Conservation (phyloP, 306 rosid genomes). For the Biancaea sappan region DNA sequence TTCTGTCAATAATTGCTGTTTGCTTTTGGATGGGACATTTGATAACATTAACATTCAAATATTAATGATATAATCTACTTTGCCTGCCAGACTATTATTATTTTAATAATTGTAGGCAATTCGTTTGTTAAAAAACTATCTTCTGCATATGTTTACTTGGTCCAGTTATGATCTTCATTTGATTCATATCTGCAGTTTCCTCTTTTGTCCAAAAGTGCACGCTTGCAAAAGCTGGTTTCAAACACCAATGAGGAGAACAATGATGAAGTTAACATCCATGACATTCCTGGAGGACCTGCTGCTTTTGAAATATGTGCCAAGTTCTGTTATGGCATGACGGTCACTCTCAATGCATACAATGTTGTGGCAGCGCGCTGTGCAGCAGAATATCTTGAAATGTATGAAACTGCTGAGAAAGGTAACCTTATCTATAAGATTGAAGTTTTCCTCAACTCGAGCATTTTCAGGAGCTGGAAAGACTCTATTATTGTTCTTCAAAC, state of each 20-base stretch:
- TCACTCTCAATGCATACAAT: slow-evolving; percentile 92
- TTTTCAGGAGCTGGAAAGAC: slow-evolving; percentile 96
- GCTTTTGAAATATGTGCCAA: slow-evolving; percentile 95
- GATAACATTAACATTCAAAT: not conserved
- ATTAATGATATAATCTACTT: not conserved
- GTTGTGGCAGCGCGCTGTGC: slow-evolving; percentile 92
- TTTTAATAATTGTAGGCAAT: not conserved
- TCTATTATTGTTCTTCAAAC: slow-evolving; percentile 91
- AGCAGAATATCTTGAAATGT: slow-evolving; percentile 93
- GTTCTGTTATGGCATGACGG: slow-evolving; percentile 91
- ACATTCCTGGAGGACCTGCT: slow-evolving; percentile 93
- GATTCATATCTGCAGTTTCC: slow-evolving; percentile 68
- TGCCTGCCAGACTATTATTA: not conserved
- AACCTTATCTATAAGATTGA: slow-evolving; percentile 93
- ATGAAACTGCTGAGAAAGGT: slow-evolving; percentile 85
- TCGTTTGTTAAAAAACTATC: not conserved
- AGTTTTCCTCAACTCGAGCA: slow-evolving; percentile 90
- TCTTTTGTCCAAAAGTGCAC: slow-evolving; percentile 84
- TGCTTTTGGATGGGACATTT: not conserved
- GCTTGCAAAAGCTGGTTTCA: slow-evolving; percentile 71
- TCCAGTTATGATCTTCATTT: slow-evolving; percentile 22
- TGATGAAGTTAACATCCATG: slow-evolving; percentile 70
- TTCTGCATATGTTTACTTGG: slow-evolving; percentile 1
- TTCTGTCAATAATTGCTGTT: not conserved
- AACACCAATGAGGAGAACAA: slow-evolving; percentile 56